A percentile compares a stretch with the other conserved stretches of the same genome.
phyloP scores from a whole-genome alignment of 2,329 filamentous ascomycete species.

The Acephala macrosclerotiorum region DNA sequence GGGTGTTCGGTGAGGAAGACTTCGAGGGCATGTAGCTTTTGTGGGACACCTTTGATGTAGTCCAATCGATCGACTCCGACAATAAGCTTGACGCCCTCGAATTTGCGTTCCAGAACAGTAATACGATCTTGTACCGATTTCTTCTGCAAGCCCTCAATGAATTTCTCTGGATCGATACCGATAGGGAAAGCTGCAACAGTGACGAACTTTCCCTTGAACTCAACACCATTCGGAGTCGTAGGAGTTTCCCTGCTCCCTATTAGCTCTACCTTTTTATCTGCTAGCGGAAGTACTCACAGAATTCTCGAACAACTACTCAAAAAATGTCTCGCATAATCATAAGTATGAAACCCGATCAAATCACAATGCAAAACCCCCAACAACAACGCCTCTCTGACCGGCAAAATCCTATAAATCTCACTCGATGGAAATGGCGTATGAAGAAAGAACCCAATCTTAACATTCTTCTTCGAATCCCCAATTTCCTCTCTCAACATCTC shows the following conservation, averaged over 20 bases:
- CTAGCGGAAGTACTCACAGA: slow-evolving; percentile 60
- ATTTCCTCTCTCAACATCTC: slow-evolving; percentile 95
- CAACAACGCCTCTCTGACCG: slow-evolving; percentile 88
- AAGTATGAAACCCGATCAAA: slow-evolving; percentile 96
- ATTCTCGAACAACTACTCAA: slow-evolving; percentile 96
- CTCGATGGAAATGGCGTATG: slow-evolving; percentile 97
- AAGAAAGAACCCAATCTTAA: slow-evolving; percentile 98
- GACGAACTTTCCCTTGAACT: slow-evolving; percentile 87
- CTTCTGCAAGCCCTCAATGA: slow-evolving; percentile 86
- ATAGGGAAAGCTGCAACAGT: slow-evolving; percentile 97
- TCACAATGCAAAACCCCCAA: slow-evolving; percentile 91
- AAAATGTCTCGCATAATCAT: slow-evolving; percentile 98
- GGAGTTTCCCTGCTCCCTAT: slow-evolving; percentile 59
- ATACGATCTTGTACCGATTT: slow-evolving; percentile 89
- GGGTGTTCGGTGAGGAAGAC: slow-evolving; percentile 97
- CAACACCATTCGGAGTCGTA: slow-evolving; percentile 92
- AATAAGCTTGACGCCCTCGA: slow-evolving; percentile 94
- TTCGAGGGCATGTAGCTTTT: slow-evolving; percentile 95
- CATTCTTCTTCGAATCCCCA: slow-evolving; percentile 80
- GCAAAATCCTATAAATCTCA: slow-evolving; percentile 95
- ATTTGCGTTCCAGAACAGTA: slow-evolving; percentile 83
- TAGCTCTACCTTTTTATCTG: not conserved
- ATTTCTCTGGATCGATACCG: slow-evolving; percentile 97
- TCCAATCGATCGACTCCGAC: slow-evolving; percentile 96
- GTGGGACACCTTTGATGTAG: slow-evolving; percentile 98